These are phyloP conservation scores for Scutellaria baicalensis DNA, from an alignment of 257 asterid species.

Conservation along the genomic window DNA sequence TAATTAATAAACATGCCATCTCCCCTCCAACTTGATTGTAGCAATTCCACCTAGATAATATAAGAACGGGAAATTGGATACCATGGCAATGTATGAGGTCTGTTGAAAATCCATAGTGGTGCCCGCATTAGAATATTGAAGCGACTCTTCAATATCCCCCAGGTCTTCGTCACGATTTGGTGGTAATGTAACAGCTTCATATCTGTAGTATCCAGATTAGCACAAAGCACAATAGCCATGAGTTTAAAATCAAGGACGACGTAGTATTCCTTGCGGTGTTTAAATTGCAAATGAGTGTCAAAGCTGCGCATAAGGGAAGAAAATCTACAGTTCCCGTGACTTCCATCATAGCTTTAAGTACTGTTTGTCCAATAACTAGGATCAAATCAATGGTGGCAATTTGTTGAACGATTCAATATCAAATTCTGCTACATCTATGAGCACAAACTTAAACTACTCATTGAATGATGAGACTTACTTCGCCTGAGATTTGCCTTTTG, in stretches of 20 bases:
- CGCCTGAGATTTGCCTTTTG: constrained; percentile 69
- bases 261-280: not conserved
- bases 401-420: not conserved
- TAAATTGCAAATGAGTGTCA: not conserved
- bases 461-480: constrained; percentile 42
- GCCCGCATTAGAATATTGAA: constrained; percentile 33
- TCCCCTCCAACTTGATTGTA: not conserved
- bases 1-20: no score
- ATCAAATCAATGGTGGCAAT: not conserved
- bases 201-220: constrained; percentile 27
- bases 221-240: not conserved
- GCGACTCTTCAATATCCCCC: constrained; percentile 46
- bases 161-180: constrained; percentile 47
- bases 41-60: constrained; percentile 1
- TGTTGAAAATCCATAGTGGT: constrained; percentile 57
- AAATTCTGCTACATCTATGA: not conserved
- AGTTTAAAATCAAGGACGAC: not conserved
- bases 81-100: constrained; percentile 49
- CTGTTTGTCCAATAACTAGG: not conserved
- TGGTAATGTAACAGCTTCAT: constrained; percentile 56
- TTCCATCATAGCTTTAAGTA: not conserved
- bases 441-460: not conserved
- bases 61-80: constrained; percentile 16
- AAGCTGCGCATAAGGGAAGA: not conserved
- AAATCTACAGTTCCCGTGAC: not conserved